Conservation (phyloP, 2,329 filamentous ascomycete species). For the Neoscytalidium dimidiatum region DNA sequence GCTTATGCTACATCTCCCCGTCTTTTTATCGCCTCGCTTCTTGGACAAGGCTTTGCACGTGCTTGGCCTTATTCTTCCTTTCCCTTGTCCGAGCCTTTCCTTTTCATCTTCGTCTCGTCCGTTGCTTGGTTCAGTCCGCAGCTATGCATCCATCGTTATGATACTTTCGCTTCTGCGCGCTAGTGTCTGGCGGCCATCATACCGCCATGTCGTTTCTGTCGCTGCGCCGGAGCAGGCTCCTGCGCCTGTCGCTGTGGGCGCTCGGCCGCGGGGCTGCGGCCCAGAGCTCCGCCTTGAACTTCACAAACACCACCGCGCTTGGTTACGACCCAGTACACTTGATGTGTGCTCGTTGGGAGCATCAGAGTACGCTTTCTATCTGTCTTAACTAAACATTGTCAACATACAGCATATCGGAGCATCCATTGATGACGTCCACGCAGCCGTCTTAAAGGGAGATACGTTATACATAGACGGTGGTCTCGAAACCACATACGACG, state of each 20-base stretch:
- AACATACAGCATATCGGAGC: not conserved
- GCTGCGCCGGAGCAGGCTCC: not conserved
- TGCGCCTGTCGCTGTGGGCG: not conserved
- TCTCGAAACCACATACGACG: conserved; percentile 18
- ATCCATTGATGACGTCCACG: not conserved
- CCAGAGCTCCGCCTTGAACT: not conserved
- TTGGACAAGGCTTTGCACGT: not conserved
- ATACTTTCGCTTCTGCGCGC: not conserved
- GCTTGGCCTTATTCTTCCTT: not conserved
- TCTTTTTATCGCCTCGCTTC: not conserved
- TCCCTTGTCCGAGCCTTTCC: not conserved
- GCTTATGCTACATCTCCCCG: not conserved
- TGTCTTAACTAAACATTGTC: not conserved
- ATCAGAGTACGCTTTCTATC: not conserved
- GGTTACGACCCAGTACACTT: not conserved
- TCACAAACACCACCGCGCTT: not conserved
- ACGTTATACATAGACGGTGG: conserved; percentile 21
- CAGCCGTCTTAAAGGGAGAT: conserved; percentile 14
- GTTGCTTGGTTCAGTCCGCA: not conserved
- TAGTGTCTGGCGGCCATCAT: not conserved
- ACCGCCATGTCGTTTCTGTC: not conserved
- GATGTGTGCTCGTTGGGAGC: conserved; percentile 7
- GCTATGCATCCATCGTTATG: not conserved
- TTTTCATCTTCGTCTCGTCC: not conserved
- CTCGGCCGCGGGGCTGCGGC: not conserved